These are phyloP conservation scores for Apiospora phragmitis DNA, from an alignment of 2,329 filamentous ascomycete genomes.

Conservation along the genomic window DNA sequence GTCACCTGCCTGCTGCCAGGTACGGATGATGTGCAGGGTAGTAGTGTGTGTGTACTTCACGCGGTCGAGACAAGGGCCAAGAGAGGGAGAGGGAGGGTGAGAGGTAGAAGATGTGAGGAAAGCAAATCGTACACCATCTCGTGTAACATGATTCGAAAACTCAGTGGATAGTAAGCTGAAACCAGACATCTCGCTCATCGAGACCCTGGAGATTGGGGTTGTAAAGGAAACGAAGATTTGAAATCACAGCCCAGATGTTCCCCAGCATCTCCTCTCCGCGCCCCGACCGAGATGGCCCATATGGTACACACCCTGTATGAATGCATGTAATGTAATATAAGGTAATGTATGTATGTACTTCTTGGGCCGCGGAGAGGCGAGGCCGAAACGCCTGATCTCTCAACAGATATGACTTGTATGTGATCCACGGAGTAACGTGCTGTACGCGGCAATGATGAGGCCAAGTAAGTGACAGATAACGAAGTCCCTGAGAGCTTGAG, in stretches of 20 bases:
- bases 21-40: neutral
- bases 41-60: neutral
- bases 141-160: neutral
- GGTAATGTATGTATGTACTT: neutral
- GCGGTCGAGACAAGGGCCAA: neutral
- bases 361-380: neutral
- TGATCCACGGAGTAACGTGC: neutral
- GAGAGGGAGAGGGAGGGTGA: neutral
- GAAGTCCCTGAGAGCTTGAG: conserved; percentile 10
- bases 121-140: neutral
- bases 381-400: neutral
- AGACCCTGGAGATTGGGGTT: neutral
- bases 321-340: neutral
- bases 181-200: conserved; percentile 3
- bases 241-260: neutral
- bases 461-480: conserved; percentile 21
- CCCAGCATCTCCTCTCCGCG: neutral
- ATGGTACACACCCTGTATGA: neutral
- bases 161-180: neutral
- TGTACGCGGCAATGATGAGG: neutral
- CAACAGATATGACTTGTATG: neutral
- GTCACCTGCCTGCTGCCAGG: conserved; percentile 4
- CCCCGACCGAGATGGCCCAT: neutral
- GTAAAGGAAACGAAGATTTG: neutral
- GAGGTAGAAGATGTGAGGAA: neutral